Conservation (phyloP, 306 rosid genomes). For the Cyamopsis tetragonoloba region DNA sequence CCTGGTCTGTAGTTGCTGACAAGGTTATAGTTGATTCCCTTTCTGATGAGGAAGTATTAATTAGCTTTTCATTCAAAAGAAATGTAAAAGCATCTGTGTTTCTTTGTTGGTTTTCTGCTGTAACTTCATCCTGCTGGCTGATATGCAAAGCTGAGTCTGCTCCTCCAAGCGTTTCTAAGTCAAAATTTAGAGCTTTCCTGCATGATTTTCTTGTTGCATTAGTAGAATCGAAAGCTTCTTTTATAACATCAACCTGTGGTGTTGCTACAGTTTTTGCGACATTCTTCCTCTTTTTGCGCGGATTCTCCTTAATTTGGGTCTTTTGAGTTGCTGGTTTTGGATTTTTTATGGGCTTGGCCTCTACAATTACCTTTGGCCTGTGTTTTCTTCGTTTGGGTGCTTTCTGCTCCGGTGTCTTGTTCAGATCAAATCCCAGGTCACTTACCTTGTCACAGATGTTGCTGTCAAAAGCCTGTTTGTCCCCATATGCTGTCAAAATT, state of each 20-base stretch:
- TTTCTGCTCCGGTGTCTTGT: constrained; percentile 73
- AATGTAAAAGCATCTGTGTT: constrained; percentile 16
- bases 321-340: constrained; percentile 44
- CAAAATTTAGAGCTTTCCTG: constrained; percentile 61
- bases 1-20: constrained; percentile 25
- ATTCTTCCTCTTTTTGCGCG: constrained; percentile 59
- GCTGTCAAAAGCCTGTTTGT: constrained; percentile 35
- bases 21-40: constrained; percentile 33
- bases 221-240: constrained; percentile 24
- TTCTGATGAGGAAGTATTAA: constrained; percentile 19
- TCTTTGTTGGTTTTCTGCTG: constrained; percentile 35
- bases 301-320: constrained; percentile 36
- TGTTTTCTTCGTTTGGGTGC: constrained; percentile 66
- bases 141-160: constrained; percentile 29
- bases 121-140: constrained; percentile 18
- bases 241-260: constrained; percentile 33
- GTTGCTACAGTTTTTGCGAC: constrained; percentile 40
- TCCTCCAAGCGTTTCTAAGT: constrained; percentile 40
- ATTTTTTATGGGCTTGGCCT: constrained; percentile 58
- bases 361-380: constrained; percentile 84
- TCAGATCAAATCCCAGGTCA: constrained; percentile 53
- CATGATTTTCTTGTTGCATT: constrained; percentile 43
- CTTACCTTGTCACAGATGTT: constrained; percentile 34
- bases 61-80: constrained; percentile 30
- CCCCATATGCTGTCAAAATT: constrained; percentile 34